phyloP scores from a whole-genome alignment of 352 stramenopile species.

The Phytopythium delawarense region DNA sequence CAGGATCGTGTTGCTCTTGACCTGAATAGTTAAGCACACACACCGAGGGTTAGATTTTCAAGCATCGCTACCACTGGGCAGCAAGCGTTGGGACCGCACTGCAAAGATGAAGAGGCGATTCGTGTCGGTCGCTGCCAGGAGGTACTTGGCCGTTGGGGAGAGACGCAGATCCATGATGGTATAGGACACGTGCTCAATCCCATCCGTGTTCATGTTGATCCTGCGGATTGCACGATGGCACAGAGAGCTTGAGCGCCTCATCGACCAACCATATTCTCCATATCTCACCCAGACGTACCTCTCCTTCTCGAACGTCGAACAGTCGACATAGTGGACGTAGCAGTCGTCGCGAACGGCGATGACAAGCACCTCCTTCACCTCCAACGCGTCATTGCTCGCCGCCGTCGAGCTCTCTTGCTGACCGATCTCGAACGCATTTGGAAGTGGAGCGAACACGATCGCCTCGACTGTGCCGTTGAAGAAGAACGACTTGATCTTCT shows the following conservation, averaged over 20 bases:
- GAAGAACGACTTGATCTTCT: slow-evolving; percentile 81
- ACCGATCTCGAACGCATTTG: not conserved
- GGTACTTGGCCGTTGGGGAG: slow-evolving; percentile 70
- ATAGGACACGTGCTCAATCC: slow-evolving; percentile 85
- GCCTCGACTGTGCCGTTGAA: slow-evolving; percentile 81
- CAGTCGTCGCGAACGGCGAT: slow-evolving; percentile 77
- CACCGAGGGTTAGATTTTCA: not conserved
- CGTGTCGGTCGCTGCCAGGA: slow-evolving; percentile 78
- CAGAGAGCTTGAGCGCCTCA: too few relatives aligned
- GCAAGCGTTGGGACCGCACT: slow-evolving; percentile 17
- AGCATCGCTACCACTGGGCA: not conserved
- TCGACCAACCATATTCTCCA: not conserved
- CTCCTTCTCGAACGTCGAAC: slow-evolving; percentile 73
- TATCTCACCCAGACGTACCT: slow-evolving; percentile 26
- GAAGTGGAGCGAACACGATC: slow-evolving; percentile 48
- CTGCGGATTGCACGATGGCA: slow-evolving; percentile 15
- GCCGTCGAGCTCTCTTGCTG: not conserved
- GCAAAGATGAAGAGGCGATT: slow-evolving; percentile 77
- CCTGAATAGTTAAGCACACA: slow-evolving; percentile 14
- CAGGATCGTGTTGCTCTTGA: slow-evolving; percentile 58
- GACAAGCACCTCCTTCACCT: slow-evolving; percentile 38
- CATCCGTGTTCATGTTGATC: slow-evolving; percentile 85
- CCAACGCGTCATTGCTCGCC: not conserved
- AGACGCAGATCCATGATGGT: slow-evolving; percentile 82
- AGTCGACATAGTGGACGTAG: slow-evolving; percentile 84